A percentile compares a stretch with the other conserved stretches of the same genome.
These are phyloP conservation scores for Thozetella sp. DNA, from an alignment of 495 filamentous ascomycete species.

Conservation along the genomic window DNA sequence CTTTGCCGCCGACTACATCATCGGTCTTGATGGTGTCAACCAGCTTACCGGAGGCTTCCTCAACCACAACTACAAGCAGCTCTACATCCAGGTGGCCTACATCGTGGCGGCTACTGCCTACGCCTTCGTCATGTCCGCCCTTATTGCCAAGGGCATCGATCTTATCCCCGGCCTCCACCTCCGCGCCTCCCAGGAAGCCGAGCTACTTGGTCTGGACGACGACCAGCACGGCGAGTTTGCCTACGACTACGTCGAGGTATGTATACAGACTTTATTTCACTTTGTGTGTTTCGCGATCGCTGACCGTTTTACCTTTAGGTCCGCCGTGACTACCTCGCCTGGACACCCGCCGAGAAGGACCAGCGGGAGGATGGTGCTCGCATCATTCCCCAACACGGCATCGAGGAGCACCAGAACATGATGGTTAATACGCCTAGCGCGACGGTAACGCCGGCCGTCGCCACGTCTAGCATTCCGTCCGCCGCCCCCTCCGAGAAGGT, in stretches of 20 bases:
- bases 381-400: constrained; percentile 77
- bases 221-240: constrained; percentile 99
- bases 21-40: constrained; percentile 93
- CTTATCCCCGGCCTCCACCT: constrained; percentile 87
- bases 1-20: constrained; percentile 86
- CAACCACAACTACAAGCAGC: constrained; percentile 83
- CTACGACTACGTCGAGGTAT: constrained; percentile 93
- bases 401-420: constrained; percentile 62
- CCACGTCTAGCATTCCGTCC: neutral
- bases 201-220: constrained; percentile 97
- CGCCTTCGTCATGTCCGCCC: constrained; percentile 80
- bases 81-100: constrained; percentile 93
- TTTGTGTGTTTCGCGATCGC: neutral
- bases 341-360: constrained; percentile 87
- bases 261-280: neutral
- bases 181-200: constrained; percentile 92
- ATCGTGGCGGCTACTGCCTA: constrained; percentile 75
- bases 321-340: constrained; percentile 93
- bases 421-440: constrained; percentile 6
- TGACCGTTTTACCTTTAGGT: constrained; percentile 44
- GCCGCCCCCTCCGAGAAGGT: neutral
- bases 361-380: constrained; percentile 65
- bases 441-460: neutral
- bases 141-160: constrained; percentile 86
- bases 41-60: constrained; percentile 80